Evolutionary conservation across 2,329 filamentous ascomycete genomes (phyloP), one percentile per base, ranked within the genome.

Genomic region (Ophiostoma montium): DNA sequence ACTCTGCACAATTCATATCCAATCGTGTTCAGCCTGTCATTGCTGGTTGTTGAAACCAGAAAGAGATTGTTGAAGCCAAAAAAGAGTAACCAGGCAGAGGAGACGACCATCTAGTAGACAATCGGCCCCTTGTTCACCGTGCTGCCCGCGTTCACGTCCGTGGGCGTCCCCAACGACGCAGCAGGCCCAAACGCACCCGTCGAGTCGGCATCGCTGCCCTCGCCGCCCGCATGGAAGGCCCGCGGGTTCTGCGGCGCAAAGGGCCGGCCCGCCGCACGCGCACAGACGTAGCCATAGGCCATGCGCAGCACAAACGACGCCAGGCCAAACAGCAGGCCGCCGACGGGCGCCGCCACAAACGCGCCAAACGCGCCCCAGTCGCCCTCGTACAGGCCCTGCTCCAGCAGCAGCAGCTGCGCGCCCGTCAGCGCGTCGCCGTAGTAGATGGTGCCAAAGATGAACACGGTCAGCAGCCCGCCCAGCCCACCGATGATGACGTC

Each of bases 361-460:
- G 85, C 84, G 57, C 85, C 86, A 62, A 92, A 92, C 2, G 76
- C 83, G 54, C 78, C 82, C 86, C 86, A 92, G 62, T 90, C 85
- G 44, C 80, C 72, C 1, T 71, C 76, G 63, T 89, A 92, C 18
- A 92, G 69, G 0, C 86, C 86, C 55, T 81, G 70, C 60, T 86
- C 72, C 12, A 92, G 66, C 23, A 90, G 68, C 46, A 92, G 73
- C 49, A 92, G 74, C 51, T 81, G 70, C 1, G 72, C 81, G 5
- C 82, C 86, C 7, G 71, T 59, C 48, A 70, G 61, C 1, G 76
- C 79, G 58, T 79, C 73, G 43, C 80, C 82, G 60, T 84, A 89
- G 68, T 89, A 92, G 53, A 87, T 75, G 13, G 81, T 70, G 5
- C 86, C 86, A 56, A 89, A 92, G 58, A 90, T 72, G 67, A 89